A percentile compares a stretch with the other conserved stretches of the same genome.
Evolutionary conservation across 192 early-diverging fungal genomes (phyloP).

Genomic region (Coemansia sp.): DNA sequence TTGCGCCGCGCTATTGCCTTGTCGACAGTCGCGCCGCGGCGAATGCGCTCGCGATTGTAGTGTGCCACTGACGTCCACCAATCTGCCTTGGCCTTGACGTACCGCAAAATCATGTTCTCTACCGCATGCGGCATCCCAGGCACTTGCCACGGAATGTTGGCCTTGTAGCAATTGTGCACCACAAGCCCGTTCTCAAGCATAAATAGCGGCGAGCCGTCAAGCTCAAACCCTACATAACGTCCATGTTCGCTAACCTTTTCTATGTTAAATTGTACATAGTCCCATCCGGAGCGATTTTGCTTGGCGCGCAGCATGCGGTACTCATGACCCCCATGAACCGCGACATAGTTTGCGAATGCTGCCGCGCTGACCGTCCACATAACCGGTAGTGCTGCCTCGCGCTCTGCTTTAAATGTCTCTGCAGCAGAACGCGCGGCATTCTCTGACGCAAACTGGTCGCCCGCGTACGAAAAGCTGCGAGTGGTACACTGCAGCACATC

Average conservation of each 20-base stretch:
- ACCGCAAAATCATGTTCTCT: conserved; percentile 98
- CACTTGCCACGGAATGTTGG: conserved; percentile 99
- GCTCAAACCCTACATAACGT: conserved; percentile 30
- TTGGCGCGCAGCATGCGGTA: conserved; percentile 21
- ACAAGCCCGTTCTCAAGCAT: conserved; percentile 35
- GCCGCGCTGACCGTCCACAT: conserved; percentile 22
- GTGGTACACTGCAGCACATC: conserved; percentile 7
- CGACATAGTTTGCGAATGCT: conserved; percentile 14
- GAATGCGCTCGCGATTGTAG: conserved; percentile 98
- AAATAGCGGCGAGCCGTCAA: conserved; percentile 30
- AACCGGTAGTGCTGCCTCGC: conserved; percentile 8
- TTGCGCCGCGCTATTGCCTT: conserved; percentile 99
- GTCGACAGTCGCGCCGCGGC: conserved; percentile 97
- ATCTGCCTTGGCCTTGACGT: conserved; percentile 99
- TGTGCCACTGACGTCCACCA: conserved; percentile 99
- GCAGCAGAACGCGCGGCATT: conserved; percentile 17
- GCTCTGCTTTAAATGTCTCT: conserved; percentile 11
- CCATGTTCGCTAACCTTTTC: conserved; percentile 13
- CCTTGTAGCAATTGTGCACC: conserved; percentile 79
- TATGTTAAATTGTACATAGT: conserved; percentile 6
- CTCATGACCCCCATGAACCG: conserved; percentile 2
- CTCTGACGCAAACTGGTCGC: conserved; percentile 11
- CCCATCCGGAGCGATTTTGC: neutral
- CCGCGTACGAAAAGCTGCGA: conserved; percentile 17
- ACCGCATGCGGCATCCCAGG: conserved; percentile 96